A percentile compares a stretch with the other conserved stretches of the same genome.
phyloP scores from a whole-genome alignment of 2,329 filamentous ascomycete genomes.

The Chalaropsis thielavioides region DNA sequence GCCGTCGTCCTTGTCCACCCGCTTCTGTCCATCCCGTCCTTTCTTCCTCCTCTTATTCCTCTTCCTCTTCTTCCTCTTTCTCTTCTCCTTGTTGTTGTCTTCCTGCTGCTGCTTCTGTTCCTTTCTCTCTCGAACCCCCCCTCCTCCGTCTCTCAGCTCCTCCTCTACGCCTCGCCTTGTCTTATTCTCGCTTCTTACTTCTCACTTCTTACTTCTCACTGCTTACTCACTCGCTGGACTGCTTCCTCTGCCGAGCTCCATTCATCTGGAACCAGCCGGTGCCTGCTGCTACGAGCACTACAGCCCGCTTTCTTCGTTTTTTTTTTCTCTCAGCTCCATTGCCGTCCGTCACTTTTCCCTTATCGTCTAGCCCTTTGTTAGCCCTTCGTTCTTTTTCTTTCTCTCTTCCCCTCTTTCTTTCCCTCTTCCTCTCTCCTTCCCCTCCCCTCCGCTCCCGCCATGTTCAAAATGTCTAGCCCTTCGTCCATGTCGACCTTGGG shows the following conservation, averaged over 20 bases:
- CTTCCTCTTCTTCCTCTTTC: neutral
- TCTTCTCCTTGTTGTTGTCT: neutral
- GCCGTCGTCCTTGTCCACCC: neutral
- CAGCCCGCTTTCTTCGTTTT: neutral
- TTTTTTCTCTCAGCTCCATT: neutral
- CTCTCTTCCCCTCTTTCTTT: neutral
- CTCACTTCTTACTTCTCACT: neutral
- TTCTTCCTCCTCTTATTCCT: neutral
- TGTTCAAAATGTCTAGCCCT: conserved; percentile 3
- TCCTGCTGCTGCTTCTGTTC: too few species aligned
- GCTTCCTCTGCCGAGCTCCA: neutral
- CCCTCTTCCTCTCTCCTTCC: neutral
- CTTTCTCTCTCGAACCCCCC: neutral
- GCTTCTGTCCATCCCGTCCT: neutral
- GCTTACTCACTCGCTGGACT: neutral
- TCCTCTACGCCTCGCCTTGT: neutral
- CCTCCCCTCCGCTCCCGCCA: neutral
- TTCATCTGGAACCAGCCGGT: neutral
- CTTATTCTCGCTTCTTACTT: neutral
- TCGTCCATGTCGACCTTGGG: conserved; percentile 1
- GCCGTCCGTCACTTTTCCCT: neutral
- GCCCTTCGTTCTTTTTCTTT: neutral
- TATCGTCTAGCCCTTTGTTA: neutral
- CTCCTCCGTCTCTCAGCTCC: neutral
- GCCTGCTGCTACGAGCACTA: neutral